Evolutionary conservation across 768 basidiomycete genomes (phyloP).

Genomic region (Cyclocybe cylindracea): DNA sequence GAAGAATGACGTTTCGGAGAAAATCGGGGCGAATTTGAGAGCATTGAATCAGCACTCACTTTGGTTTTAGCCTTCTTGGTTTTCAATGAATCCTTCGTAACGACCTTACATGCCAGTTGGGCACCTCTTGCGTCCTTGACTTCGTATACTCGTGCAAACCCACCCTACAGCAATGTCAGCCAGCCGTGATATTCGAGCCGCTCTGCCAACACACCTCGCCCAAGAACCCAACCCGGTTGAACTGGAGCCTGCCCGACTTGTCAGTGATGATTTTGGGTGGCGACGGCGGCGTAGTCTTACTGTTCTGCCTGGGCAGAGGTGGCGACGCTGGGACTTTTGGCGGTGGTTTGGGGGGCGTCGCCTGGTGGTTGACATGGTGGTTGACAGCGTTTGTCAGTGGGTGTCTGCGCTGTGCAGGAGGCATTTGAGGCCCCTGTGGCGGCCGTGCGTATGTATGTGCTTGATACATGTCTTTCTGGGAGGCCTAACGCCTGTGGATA

Average conservation of each 20-base stretch:
- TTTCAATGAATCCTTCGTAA: slow-evolving; percentile 89
- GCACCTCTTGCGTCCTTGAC: slow-evolving; percentile 71
- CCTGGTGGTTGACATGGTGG: slow-evolving; percentile 24
- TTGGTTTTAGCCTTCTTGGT: slow-evolving; percentile 98
- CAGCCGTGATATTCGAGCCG: slow-evolving; percentile 23
- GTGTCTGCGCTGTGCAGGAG: slow-evolving; percentile 33
- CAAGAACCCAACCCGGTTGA: slow-evolving; percentile 77
- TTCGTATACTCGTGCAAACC: slow-evolving; percentile 96
- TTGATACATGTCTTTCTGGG: slow-evolving; percentile 31
- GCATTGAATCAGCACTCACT: slow-evolving; percentile 41
- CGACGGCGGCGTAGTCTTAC: slow-evolving; percentile 78
- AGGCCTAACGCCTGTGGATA: slow-evolving; percentile 48
- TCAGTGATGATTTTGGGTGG: slow-evolving; percentile 78
- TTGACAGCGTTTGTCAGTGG: slow-evolving; percentile 43
- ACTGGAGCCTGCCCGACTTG: slow-evolving; percentile 55
- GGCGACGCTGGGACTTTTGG: slow-evolving; percentile 53
- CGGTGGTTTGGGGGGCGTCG: slow-evolving; percentile 34
- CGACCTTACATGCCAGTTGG: slow-evolving; percentile 88
- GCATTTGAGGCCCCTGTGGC: slow-evolving; percentile 26
- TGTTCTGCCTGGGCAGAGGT: slow-evolving; percentile 80
- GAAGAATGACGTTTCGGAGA: background rate
- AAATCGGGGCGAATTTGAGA: background rate
- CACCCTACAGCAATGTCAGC: slow-evolving; percentile 49
- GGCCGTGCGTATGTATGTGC: slow-evolving; percentile 32
- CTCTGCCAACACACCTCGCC: slow-evolving; percentile 71